Evolutionary conservation across 2,329 filamentous ascomycete species (phyloP).

Genomic region (Alternaria alternata): DNA sequence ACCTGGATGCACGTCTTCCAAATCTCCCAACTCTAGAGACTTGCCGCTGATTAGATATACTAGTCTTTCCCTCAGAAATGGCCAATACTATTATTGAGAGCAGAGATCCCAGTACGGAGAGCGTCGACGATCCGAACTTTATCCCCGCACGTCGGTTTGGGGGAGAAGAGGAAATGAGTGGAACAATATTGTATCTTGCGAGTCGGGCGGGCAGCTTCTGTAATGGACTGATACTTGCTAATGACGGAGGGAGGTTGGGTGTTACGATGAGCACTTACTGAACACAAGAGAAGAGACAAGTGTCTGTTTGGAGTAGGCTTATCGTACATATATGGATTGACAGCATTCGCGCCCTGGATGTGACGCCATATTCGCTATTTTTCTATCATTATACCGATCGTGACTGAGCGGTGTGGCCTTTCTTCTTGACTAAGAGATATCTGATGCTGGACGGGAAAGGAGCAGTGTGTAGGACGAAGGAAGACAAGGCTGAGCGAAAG

Average conservation of each 20-base stretch:
- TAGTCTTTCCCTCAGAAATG: constrained; percentile 27
- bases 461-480: not conserved
- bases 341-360: not conserved
- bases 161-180: constrained; percentile 53
- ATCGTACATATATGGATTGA: no score
- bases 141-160: constrained; percentile 47
- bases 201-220: constrained; percentile 52
- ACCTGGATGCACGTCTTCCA: constrained; percentile 47
- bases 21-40: not conserved
- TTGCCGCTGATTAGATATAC: not conserved
- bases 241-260: constrained; percentile 19
- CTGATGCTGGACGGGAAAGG: not conserved
- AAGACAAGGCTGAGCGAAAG: constrained; percentile 4
- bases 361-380: not conserved
- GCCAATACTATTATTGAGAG: constrained; percentile 6
- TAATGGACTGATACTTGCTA: constrained; percentile 27
- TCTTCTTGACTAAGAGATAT: not conserved
- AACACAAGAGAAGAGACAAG: not conserved
- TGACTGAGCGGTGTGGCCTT: not conserved
- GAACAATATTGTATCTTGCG: constrained; percentile 53
- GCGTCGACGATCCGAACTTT: constrained; percentile 2
- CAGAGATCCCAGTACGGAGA: constrained; percentile 11
- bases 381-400: not conserved
- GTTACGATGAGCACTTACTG: constrained; percentile 21
- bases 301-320: not conserved